Evolutionary conservation across 2,329 filamentous ascomycete genomes (phyloP), one percentile per base, ranked within the genome.

Genomic region (Aspergillus ochraceoroseus): DNA sequence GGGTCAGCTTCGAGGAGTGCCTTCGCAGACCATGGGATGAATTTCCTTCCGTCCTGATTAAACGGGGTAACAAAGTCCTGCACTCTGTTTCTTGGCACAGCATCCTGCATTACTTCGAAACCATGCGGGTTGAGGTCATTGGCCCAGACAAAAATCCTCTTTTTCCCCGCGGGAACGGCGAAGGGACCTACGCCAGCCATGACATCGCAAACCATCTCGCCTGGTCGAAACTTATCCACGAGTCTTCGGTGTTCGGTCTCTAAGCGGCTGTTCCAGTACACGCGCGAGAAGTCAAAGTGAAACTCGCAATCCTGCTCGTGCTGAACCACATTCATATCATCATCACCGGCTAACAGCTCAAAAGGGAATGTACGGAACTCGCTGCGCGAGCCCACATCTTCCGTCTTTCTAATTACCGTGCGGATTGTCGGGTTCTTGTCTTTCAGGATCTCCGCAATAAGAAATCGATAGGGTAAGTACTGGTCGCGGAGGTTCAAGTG

Each of bases 161-260:
- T 90, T 70, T 85, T 94, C 11, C 87, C 92, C 0, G 90, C 88
- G 0, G 92, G 92, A 3, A 95, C 75, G 14, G 90, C 89, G 64
- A 98, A 98, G 0, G 92, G 92, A 0, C 92, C 92, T 34, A 98
- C 89, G 29, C 92, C 92, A 0, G 89, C 90, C 90, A 96, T 98
- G 50, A 95, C 84, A 65, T 98, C 92, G 68, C 84, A 92, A 1
- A 96, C 85, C 3, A 88, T 88, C 58, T 96, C 85, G 26, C 92
- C 89, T 5, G 84, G 80, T 41, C 79, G 70, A 70, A 96, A 95
- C 39, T 82, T 68, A 37, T 75, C 70, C 44, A 90, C 79, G 11
- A 96, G 71, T 2, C 92, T 76, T 49, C 83, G 80, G 66, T 98
- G 92, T 66, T 98, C 92, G 0, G 81, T 85, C 56, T 94, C 83